Evolutionary conservation across 345 rosid genomes (phyloP).

Genomic region (Geranium rotundifolium): DNA sequence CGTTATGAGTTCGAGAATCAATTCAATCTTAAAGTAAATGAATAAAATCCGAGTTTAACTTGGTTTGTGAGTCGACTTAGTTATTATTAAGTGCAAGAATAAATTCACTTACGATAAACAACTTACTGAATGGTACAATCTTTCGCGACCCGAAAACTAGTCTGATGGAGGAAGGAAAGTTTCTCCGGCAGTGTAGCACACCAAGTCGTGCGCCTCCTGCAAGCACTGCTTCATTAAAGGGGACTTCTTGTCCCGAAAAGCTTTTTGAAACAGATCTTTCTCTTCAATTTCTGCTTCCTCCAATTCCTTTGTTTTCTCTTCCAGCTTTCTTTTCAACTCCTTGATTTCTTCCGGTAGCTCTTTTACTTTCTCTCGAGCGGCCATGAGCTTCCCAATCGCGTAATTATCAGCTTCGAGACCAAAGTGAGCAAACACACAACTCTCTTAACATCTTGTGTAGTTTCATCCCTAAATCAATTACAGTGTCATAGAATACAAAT

Average conservation of each 20-base stretch:
- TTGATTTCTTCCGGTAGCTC: not conserved
- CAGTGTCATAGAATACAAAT: too few species aligned
- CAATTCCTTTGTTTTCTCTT: not conserved
- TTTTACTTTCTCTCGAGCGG: not conserved
- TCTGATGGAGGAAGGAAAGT: not conserved
- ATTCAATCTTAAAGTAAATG: too few species aligned
- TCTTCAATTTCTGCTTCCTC: not conserved
- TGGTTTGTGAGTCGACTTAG: too few species aligned
- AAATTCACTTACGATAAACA: too few species aligned
- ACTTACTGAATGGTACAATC: too few species aligned
- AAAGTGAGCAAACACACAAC: not conserved
- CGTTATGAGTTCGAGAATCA: too few species aligned
- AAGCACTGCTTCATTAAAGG: not conserved
- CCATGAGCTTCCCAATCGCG: not conserved
- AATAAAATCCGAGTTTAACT: too few species aligned
- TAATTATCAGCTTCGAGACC: not conserved
- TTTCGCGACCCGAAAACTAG: too few species aligned
- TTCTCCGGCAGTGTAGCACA: not conserved
- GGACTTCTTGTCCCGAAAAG: not conserved
- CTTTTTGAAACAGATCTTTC: not conserved
- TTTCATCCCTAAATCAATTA: too few species aligned
- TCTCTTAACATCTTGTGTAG: not conserved
- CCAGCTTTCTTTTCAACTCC: not conserved
- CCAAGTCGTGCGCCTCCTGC: not conserved
- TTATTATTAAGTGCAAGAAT: too few species aligned